These are phyloP conservation scores for Dipteronia sinensis DNA, from an alignment of 345 rosid genomes.

Conservation along the genomic window DNA sequence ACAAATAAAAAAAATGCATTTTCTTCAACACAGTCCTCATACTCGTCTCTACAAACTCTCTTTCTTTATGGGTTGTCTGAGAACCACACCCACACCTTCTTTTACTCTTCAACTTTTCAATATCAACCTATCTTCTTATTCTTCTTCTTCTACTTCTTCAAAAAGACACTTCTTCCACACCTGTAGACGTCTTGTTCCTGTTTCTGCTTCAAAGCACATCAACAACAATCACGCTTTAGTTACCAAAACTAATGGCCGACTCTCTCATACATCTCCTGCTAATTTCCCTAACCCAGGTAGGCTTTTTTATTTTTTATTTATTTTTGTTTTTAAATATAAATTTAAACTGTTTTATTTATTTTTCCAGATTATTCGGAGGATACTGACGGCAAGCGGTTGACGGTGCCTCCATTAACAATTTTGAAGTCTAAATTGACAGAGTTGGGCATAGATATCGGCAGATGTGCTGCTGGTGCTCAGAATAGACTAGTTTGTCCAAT, in stretches of 20 bases:
- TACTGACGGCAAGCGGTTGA: not conserved
- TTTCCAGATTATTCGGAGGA: slow-evolving; percentile 34
- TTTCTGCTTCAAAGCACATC: slow-evolving; percentile 29
- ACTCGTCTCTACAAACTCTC: slow-evolving; percentile 25
- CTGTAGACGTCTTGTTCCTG: slow-evolving; percentile 20
- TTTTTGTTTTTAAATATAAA: too few species aligned
- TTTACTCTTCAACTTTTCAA: not conserved
- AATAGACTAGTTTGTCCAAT: slow-evolving; percentile 62
- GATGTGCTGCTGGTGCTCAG: slow-evolving; percentile 54
- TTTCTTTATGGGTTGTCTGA: slow-evolving; percentile 3
- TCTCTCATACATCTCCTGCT: not conserved
- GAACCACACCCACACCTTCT: not conserved
- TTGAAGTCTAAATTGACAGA: slow-evolving; percentile 55
- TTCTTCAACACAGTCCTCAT: slow-evolving; percentile 14
- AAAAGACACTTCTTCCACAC: slow-evolving; percentile 19
- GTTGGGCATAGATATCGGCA: slow-evolving; percentile 44
- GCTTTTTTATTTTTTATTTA: not conserved
- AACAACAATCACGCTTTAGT: slow-evolving; percentile 24
- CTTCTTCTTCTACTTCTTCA: slow-evolving; percentile 6
- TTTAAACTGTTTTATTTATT: not conserved
- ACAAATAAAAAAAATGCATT: too few species aligned
- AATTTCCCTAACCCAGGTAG: slow-evolving; percentile 21
- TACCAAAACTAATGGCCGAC: slow-evolving; percentile 24
- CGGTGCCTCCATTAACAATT: slow-evolving; percentile 27
- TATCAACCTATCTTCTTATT: too few species aligned